Evolutionary conservation across 495 filamentous ascomycete genomes (phyloP), one percentile per base, ranked within the genome.

Genomic region (Aspergillus panamensis): DNA sequence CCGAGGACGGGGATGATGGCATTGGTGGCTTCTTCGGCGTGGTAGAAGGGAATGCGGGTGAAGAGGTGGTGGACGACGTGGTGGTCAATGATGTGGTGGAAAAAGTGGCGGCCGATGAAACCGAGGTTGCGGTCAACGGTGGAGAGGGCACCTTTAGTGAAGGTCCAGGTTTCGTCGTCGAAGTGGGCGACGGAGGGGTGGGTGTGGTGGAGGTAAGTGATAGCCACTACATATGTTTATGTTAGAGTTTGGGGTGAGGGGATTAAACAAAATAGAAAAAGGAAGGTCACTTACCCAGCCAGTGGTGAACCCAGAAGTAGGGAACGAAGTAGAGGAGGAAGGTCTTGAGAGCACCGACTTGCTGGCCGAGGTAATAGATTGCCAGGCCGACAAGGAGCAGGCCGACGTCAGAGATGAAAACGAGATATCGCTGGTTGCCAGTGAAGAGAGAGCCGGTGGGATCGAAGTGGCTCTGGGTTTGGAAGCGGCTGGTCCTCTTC

Each of bases 1-100:
- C 91, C 91, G 80, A 96, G 90, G 64, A 93, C 79, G 40, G 84
- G 82, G 74, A 87, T 87, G 75, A 96, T 90, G 61, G 90, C 89
- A 57, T 90, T 84, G 53, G 86, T 86, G 40, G 91, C 91, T 75
- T 94, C 89, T 66, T 94, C 90, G 62, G 91, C 90, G 63, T 94
- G 82, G 77, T 96, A 95, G 75, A 95, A 95, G 51, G 91, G 91
- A 55, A 95, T 96, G 62, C 81, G 84, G 69, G 81, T 84, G 64
- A 94, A 84, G 68, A 91, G 88, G 79, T 95, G 91, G 78, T 96
- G 91, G 43, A 93, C 81, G 53, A 96, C 91, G 76, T 95, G 91
- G 48, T 89, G 92, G 75, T 96, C 91, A 72, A 93, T 88, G 70
- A 95, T 94, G 67, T 91, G 89, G 77, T 96, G 91, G 75, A 96